Percentiles rank a stretch among this genome's conserved stretches.
Conservation (phyloP, 768 basidiomycete genomes). For the Leccinum disarticulatum region DNA sequence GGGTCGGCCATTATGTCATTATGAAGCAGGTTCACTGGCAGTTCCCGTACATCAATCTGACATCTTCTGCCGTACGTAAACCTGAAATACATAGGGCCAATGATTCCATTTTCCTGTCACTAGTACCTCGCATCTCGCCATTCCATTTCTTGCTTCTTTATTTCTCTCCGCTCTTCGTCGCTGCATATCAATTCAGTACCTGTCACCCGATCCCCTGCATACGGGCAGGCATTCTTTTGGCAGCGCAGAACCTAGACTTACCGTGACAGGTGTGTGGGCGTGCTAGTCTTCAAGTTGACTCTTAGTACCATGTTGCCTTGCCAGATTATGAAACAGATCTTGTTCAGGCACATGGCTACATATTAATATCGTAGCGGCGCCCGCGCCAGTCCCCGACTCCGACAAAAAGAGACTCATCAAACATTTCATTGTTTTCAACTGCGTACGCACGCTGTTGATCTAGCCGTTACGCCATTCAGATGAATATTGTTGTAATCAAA, state of each 20-base stretch:
- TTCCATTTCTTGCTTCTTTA: not conserved
- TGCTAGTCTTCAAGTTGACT: too few relatives aligned
- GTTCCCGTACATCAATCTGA: too few relatives aligned
- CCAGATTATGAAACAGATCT: not conserved
- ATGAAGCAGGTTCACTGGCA: too few relatives aligned
- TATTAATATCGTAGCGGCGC: too few relatives aligned
- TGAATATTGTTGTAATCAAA: too few relatives aligned
- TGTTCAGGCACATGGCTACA: too few relatives aligned
- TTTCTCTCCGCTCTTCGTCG: not conserved
- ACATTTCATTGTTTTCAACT: too few relatives aligned
- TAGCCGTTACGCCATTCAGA: too few relatives aligned
- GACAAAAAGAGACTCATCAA: too few relatives aligned
- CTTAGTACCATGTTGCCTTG: not conserved
- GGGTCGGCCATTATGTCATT: too few relatives aligned
- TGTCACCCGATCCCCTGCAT: not conserved
- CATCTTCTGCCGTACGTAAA: not conserved
- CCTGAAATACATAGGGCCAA: not conserved
- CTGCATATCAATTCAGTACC: not conserved
- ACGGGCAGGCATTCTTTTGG: not conserved
- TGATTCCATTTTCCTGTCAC: not conserved
- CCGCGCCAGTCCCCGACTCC: too few relatives aligned
- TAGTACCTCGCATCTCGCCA: not conserved
- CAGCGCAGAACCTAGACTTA: not conserved
- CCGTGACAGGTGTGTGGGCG: not conserved
- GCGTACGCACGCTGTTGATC: too few relatives aligned